Evolutionary conservation across 2,329 filamentous ascomycete species (phyloP).

Genomic region (Dryadomyces quercivorus): DNA sequence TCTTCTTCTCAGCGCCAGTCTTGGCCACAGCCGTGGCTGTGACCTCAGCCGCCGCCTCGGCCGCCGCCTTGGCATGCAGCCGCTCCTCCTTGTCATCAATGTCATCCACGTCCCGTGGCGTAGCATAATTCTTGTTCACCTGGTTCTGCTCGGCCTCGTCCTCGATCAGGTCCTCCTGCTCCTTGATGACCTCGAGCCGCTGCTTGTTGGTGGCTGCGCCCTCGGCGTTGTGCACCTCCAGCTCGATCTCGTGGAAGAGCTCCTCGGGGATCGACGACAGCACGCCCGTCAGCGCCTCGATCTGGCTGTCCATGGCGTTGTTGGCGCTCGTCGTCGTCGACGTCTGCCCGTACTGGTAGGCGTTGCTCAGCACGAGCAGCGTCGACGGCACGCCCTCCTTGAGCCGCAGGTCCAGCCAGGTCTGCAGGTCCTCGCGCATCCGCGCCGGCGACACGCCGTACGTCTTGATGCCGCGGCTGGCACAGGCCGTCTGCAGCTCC

Average conservation of each 20-base stretch:
- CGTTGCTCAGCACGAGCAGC: slow-evolving; percentile 87
- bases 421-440: slow-evolving; percentile 78
- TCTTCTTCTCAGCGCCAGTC: slow-evolving; percentile 24
- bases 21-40: slow-evolving; percentile 21
- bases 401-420: slow-evolving; percentile 88
- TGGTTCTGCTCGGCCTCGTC: slow-evolving; percentile 92
- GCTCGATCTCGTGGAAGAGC: slow-evolving; percentile 97
- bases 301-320: slow-evolving; percentile 78
- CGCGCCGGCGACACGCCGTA: slow-evolving; percentile 82
- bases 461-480: slow-evolving; percentile 82
- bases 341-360: slow-evolving; percentile 83
- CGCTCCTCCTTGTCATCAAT: slow-evolving; percentile 85
- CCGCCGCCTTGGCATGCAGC: neutral
- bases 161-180: slow-evolving; percentile 95
- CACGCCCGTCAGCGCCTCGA: slow-evolving; percentile 85
- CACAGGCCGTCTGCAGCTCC: slow-evolving; percentile 85
- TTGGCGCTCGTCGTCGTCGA: slow-evolving; percentile 28
- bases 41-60: slow-evolving; percentile 20
- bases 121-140: slow-evolving; percentile 61
- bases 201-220: slow-evolving; percentile 98
- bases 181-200: slow-evolving; percentile 92
- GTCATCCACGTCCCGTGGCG: slow-evolving; percentile 75
- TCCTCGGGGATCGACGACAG: slow-evolving; percentile 93
- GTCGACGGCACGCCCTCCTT: slow-evolving; percentile 95
- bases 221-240: slow-evolving; percentile 94